Conservation (phyloP, 2,329 filamentous ascomycete genomes). For the Ilyonectria destructans region DNA sequence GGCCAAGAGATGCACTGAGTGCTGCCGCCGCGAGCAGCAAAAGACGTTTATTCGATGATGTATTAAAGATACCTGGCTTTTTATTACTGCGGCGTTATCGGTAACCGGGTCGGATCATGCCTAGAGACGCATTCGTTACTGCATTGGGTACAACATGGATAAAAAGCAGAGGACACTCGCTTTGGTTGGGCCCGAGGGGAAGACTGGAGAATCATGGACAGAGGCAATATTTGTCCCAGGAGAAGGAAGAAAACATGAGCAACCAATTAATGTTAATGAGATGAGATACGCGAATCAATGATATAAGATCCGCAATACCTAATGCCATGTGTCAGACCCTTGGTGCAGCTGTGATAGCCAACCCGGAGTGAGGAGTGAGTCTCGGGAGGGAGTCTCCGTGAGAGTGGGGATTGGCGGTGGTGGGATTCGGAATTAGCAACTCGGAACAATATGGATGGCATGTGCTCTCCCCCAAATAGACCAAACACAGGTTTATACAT, state of each 20-base stretch:
- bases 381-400: neutral
- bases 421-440: constrained; percentile 8
- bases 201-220: constrained; percentile 19
- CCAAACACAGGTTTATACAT: neutral
- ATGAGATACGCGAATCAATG: constrained; percentile 37
- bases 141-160: constrained; percentile 38
- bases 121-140: constrained; percentile 48
- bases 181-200: constrained; percentile 30
- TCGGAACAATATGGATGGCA: neutral
- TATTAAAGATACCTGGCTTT: constrained; percentile 50
- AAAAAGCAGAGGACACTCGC: constrained; percentile 35
- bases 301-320: neutral
- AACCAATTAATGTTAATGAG: constrained; percentile 48
- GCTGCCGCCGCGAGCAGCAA: constrained; percentile 7
- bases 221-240: constrained; percentile 19
- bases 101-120: constrained; percentile 40
- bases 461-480: neutral
- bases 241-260: constrained; percentile 38
- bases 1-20: constrained; percentile 48
- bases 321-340: constrained; percentile 5
- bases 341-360: constrained; percentile 7
- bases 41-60: constrained; percentile 41
- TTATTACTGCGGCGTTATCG: constrained; percentile 46
- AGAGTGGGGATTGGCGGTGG: neutral
- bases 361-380: neutral